Conservation (phyloP, 1,139 yeast genomes). For the Geotrichum bryndzae region DNA sequence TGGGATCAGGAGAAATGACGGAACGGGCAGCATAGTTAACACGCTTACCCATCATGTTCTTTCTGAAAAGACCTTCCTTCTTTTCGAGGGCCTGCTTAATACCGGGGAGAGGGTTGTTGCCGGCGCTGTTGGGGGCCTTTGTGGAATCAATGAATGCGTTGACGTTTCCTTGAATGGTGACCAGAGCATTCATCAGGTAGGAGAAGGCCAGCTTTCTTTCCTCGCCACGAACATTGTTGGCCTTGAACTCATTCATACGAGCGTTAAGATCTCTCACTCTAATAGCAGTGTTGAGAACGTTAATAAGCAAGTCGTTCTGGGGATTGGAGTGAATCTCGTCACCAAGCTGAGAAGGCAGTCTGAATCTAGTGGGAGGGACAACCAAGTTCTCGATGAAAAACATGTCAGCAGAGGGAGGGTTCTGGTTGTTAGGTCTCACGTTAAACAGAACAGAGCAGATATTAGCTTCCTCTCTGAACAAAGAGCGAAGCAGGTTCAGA, state of each 20-base stretch:
- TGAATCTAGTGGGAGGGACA: conserved; percentile 94
- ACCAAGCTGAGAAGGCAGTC: conserved; percentile 94
- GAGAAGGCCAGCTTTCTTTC: conserved; percentile 75
- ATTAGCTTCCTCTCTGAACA: conserved; percentile 59
- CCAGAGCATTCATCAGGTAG: conserved; percentile 91
- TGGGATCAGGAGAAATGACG: conserved; percentile 98
- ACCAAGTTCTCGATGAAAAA: conserved; percentile 82
- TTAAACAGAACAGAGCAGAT: conserved; percentile 53
- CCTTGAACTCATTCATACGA: conserved; percentile 50
- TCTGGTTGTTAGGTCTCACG: conserved; percentile 58
- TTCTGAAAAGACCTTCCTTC: conserved; percentile 97
- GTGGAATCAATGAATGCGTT: conserved; percentile 91
- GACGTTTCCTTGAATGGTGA: conserved; percentile 89
- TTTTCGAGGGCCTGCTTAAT: conserved; percentile 95
- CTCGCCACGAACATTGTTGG: conserved; percentile 57
- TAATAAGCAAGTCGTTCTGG: conserved; percentile 81
- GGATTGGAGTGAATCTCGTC: conserved; percentile 93
- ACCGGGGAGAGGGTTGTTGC: conserved; percentile 83
- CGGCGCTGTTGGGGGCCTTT: conserved; percentile 68
- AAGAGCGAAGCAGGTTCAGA: conserved; percentile 64
- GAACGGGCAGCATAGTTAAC: conserved; percentile 98
- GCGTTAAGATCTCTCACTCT: conserved; percentile 85
- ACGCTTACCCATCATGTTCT: conserved; percentile 99
- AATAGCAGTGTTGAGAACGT: conserved; percentile 70
- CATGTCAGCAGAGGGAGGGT: conserved; percentile 65